Percentiles rank a stretch among this genome's conserved stretches.
phyloP scores from a whole-genome alignment of 768 basidiomycete species.

The Amyloporia xantha region DNA sequence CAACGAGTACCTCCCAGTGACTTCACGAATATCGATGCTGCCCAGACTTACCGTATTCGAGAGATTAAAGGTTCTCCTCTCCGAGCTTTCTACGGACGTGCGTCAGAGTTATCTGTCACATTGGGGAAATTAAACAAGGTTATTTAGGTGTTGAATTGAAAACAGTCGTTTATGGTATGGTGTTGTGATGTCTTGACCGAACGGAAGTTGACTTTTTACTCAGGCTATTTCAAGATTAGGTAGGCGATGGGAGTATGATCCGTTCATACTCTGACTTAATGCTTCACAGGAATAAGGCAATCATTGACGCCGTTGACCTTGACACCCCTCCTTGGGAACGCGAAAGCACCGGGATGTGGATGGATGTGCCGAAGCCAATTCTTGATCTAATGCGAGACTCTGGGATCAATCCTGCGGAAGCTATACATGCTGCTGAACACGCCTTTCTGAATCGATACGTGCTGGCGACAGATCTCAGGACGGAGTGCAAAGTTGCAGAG shows the following conservation, averaged over 20 bases:
- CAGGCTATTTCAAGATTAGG: slow-evolving; percentile 81
- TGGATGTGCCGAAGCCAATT: slow-evolving; percentile 57
- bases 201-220: neutral
- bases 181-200: neutral
- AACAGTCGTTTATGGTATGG: slow-evolving; percentile 69
- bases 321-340: slow-evolving; percentile 74
- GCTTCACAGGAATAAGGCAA: slow-evolving; percentile 48
- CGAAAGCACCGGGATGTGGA: slow-evolving; percentile 70
- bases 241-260: slow-evolving; percentile 16
- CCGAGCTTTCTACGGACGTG: slow-evolving; percentile 67
- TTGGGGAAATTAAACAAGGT: slow-evolving; percentile 2
- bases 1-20: too few species aligned
- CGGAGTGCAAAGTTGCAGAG: slow-evolving; percentile 77
- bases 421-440: slow-evolving; percentile 82
- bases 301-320: slow-evolving; percentile 73
- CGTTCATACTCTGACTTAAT: neutral
- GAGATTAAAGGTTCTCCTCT: slow-evolving; percentile 51
- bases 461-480: slow-evolving; percentile 60
- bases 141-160: slow-evolving; percentile 51
- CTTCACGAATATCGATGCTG: slow-evolving; percentile 66
- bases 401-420: slow-evolving; percentile 62
- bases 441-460: slow-evolving; percentile 75
- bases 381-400: slow-evolving; percentile 48
- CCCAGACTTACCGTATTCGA: slow-evolving; percentile 68
- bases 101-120: slow-evolving; percentile 23